Evolutionary conservation across 2,329 filamentous ascomycete species (phyloP), one percentile per base, ranked within the genome.

Genomic region (Pseudonectria buxi): DNA sequence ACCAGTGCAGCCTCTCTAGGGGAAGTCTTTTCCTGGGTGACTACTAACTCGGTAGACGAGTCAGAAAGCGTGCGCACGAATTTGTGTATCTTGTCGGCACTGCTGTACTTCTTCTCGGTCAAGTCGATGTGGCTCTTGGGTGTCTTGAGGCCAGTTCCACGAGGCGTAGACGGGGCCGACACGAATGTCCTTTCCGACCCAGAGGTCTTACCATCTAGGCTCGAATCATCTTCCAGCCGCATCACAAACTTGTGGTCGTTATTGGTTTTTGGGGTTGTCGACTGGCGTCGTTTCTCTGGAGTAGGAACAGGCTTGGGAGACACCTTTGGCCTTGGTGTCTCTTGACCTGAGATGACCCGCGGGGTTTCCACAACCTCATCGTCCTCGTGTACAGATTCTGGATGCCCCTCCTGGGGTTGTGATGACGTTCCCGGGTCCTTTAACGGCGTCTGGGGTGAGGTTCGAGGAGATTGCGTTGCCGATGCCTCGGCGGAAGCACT

Each of bases 121-220:
- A 51, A 32, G 18, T 46, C 39, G 14, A 38, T 34, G 36, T 41
- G 24, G 27, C 46, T 24, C 27, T 31, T 28, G 15, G 40, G 15
- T 37, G 35, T 22, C 11, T 39, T 34, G 26, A 26, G 13, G n/a
- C 12, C 10, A 15, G 11, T 22, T 10, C 26, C 26, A 14, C 12
- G 13, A 4, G 52, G 50, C 1, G 51, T 54, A 5, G 47, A 43
- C 5, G 33, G 43, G 12, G 51, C 50, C 11, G 51, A 55, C 35
- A 43, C 39, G 27, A 43, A 45, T 7, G 37, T 37, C 18, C 51
- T 41, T 13, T 32, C 38, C 26, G 47, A 43, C 31, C 37, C 39
- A 25, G 41, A 45, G 27, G 35, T 33, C 36, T 48, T 48, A 24
- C 37, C 36, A 14, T 43, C 50, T 11, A 45, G 35, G 27, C 37